phyloP scores from a whole-genome alignment of 257 asterid species.

The Solanum gracilifrons region DNA sequence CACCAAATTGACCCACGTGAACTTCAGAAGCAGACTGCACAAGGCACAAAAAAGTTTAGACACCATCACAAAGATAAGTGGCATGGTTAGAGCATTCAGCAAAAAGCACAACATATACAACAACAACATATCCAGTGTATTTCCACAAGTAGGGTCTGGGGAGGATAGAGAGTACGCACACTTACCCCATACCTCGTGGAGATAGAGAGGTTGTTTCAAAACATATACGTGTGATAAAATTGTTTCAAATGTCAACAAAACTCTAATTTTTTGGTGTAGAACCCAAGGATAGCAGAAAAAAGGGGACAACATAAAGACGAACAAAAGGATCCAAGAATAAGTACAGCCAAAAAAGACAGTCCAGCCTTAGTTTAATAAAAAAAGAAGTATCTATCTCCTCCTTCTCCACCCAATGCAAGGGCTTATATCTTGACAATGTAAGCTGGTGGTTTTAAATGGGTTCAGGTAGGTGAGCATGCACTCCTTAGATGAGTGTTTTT shows the following conservation, averaged over 20 bases:
- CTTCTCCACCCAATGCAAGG: not conserved
- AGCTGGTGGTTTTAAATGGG: not conserved
- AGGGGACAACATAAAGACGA: not conserved
- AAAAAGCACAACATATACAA: not conserved
- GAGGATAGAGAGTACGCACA: not conserved
- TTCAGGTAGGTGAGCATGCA: not conserved
- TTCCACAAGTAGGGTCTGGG: not conserved
- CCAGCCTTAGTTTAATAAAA: not conserved
- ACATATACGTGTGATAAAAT: not conserved
- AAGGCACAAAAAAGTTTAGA: slow-evolving; percentile 1
- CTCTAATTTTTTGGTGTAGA: not conserved
- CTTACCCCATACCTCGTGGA: not conserved
- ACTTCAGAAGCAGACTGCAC: slow-evolving; percentile 82
- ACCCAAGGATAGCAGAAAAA: not conserved
- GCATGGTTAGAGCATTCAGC: not conserved
- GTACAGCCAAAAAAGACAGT: not conserved
- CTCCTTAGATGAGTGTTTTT: not conserved
- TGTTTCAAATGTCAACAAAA: not conserved
- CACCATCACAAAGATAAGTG: not conserved
- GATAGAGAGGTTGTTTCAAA: not conserved
- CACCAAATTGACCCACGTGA: slow-evolving; percentile 78
- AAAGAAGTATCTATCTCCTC: not conserved
- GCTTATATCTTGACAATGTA: not conserved
- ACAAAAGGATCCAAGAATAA: not conserved
- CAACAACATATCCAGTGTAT: not conserved